Base-by-base conservation (phyloP, 108 stramenopile species). In the Chaetoceros tenuissimus region DNA sequence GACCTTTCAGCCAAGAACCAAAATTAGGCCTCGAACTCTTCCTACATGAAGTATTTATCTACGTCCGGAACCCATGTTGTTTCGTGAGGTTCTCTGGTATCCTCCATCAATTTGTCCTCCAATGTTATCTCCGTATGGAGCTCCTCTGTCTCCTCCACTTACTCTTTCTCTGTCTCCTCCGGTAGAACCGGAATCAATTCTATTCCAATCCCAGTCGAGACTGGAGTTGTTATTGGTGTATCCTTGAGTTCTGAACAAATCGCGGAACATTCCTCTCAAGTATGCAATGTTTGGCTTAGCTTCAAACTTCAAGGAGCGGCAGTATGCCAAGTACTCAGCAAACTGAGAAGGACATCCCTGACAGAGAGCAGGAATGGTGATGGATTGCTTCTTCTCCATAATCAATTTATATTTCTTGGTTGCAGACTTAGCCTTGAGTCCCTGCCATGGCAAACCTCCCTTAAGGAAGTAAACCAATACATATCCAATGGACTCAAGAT, bases 231-330 rank as follows among this genome's bases (percentile, higher is more conserved):
- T 94, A 67, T 90, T 89, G 22, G 84, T 90, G 76, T 91, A 93
- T 52, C 89, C 89, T 65, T 96, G 95, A 60, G 79, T 77, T 44
- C 90, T 72, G 76, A 94, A 96, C 31, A 96, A 66, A 57, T 96
- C 95, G 34, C 95, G 86, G 81, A 96, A 96, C 85, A 96, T 91
- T 24, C 93, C 90, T 54, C 95, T 79, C 43, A 98, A 66, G 77
- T 96, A 98, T 48, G 92, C 83, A 78, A 98, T 97, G 77, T 98
- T 96, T 20, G 96, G 96, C 79, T 98, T 98, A 28, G 96, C 96
- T 72, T 98, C 97, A 51, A 98, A 98, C 77, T 95, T 96, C 64
- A 98, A 88, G 51, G 81, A 79, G 51, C 96, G 95, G 71, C 96
- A 97, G 67, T 98, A 98, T 24, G 96, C 94, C 31, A 98, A 67